phyloP scores from a whole-genome alignment of 331 rosid species.

The Rhamnella rubrinervis region DNA sequence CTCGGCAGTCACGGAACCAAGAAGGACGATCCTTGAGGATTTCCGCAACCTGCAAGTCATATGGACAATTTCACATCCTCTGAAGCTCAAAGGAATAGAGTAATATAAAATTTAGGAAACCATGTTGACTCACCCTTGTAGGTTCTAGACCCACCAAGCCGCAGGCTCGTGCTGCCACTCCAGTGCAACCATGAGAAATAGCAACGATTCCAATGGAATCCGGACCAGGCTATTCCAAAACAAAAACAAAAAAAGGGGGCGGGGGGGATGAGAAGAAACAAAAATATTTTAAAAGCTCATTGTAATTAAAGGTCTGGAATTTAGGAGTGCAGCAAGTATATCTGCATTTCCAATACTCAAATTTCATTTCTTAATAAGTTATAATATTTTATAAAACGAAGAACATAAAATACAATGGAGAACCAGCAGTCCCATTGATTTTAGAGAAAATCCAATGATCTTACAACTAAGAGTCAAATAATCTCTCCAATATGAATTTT shows the following conservation, averaged over 20 bases:
- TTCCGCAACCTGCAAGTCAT: constrained; percentile 77
- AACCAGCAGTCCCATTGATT: too few species aligned
- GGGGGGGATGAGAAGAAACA: neutral
- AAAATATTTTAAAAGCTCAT: too few species aligned
- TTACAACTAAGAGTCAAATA: too few species aligned
- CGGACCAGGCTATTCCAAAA: constrained; percentile 97
- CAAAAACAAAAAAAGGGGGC: too few species aligned
- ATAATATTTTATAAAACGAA: too few species aligned
- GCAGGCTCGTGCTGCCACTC: constrained; percentile 99
- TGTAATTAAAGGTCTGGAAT: too few species aligned
- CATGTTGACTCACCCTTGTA: constrained; percentile 71
- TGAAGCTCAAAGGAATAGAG: constrained; percentile 11
- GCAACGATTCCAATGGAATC: constrained; percentile 99
- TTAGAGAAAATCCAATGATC: too few species aligned
- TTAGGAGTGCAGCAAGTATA: too few species aligned
- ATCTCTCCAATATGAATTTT: too few species aligned
- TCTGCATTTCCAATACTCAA: too few species aligned
- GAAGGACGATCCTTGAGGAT: constrained; percentile 97
- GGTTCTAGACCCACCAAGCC: constrained; percentile 99
- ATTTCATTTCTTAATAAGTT: too few species aligned
- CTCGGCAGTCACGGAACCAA: constrained; percentile 99
- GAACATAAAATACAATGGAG: too few species aligned
- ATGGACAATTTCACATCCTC: constrained; percentile 22
- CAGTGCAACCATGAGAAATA: constrained; percentile 99
- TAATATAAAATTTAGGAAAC: neutral